Base-by-base conservation (phyloP, 768 basidiomycete genomes). In the Lentinula sp. region DNA sequence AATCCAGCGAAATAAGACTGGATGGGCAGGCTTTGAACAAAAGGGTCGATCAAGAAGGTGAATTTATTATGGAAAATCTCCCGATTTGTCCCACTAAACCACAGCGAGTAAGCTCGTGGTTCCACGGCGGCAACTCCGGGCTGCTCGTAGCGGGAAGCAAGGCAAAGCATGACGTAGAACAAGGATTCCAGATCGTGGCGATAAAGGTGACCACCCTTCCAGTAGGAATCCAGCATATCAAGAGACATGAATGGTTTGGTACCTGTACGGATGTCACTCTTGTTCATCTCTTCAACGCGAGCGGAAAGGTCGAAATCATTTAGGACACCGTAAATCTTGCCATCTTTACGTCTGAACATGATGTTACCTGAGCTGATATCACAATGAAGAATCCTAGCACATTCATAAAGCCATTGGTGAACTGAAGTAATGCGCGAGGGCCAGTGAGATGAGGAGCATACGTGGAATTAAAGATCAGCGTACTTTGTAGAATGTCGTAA, bases 291-390 rank as follows among this genome's bases (percentile, higher is more conserved):
- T 7, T 41, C 5, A 2, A 43, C 12, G 15, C 48, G 62, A 10
- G 51, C 46, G 10, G 62, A 45, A 32, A 59, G 48, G 51, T 64
- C 63, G 20, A 62, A 62, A 42, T 64, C 63, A 41, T 62, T 62
- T 0, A 64, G 35, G 9, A 64, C 64, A 54, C 62, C 58, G 32
- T 60, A 59, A 33, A 52, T 36, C 35, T 64, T 50, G 61, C 57
- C 41, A 55, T 69, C 52, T 41, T 35, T n/a, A 10, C 64, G 57
- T 48, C 64, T 13, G 51, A 52, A 16, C 64, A 65, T 64, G 41
- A 66, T 51, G 28, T 66, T 66, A 9, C 41, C 55, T 0, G 43
- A 23, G 37, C 65, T 65, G 33, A 66, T 50, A 43, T 66, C 65
- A 28, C 61, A 56, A 59, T 66, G 65, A 12, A 62, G 56, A 35